Percentiles rank a stretch among this genome's conserved stretches.
phyloP scores from a whole-genome alignment of 306 rosid species.

The Neltuma alba region DNA sequence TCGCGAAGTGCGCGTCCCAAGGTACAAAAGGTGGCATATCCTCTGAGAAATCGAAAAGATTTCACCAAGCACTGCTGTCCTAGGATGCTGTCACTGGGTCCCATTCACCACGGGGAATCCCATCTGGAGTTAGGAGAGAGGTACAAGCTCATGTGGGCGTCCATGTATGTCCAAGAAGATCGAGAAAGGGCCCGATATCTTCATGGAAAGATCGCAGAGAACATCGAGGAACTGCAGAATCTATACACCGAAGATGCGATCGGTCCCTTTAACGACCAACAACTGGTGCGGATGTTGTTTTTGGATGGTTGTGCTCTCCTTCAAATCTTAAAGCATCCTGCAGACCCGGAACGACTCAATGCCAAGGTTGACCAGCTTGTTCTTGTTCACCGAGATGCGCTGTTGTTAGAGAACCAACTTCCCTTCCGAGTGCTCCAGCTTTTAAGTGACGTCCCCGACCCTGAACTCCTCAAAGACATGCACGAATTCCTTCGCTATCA shows the following conservation, averaged over 20 bases:
- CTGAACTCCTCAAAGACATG: neutral
- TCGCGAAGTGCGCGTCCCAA: neutral
- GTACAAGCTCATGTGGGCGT: conserved; percentile 10
- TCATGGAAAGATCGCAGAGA: neutral
- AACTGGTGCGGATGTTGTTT: neutral
- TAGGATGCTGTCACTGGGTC: conserved; percentile 10
- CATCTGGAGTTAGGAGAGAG: conserved; percentile 9
- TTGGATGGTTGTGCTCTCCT: neutral
- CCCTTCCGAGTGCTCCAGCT: neutral
- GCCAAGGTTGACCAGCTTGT: neutral
- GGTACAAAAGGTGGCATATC: conserved; percentile 27
- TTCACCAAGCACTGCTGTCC: conserved; percentile 11
- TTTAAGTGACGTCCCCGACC: neutral
- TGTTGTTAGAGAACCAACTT: neutral
- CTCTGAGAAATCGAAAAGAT: neutral
- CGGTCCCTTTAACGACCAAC: neutral
- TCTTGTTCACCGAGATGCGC: neutral
- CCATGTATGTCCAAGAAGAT: neutral
- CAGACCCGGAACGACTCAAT: neutral
- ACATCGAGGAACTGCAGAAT: neutral
- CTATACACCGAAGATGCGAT: conserved; percentile 8
- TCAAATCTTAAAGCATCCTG: neutral
- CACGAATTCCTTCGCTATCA: neutral
- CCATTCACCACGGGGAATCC: conserved; percentile 2
- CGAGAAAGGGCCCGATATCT: neutral